Percentiles rank a stretch among this genome's conserved stretches.
Conservation (phyloP, 148 eudicot genomes). For the Amaranthus cruentus region DNA sequence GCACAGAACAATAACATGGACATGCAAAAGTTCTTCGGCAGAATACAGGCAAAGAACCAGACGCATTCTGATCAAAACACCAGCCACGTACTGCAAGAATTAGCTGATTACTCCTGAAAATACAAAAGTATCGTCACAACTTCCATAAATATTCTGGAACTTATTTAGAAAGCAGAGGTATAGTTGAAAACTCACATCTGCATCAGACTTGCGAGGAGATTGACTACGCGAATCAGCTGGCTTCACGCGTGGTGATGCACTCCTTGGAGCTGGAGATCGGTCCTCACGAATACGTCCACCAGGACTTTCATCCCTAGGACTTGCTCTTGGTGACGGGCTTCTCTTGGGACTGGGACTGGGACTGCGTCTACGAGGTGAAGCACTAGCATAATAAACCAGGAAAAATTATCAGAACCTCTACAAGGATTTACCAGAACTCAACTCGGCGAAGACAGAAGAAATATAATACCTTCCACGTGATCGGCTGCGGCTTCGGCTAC, state of each 20-base stretch:
- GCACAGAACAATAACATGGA: conserved; percentile 22
- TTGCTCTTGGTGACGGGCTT: conserved; percentile 33
- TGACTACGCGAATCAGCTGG: conserved; percentile 70
- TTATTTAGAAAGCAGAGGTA: neutral
- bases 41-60: neutral
- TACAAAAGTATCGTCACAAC: conserved; percentile 1
- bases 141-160: neutral
- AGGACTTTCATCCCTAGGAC: conserved; percentile 56
- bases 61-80: conserved; percentile 9
- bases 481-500: neutral
- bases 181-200: conserved; percentile 53
- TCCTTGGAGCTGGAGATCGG: conserved; percentile 49
- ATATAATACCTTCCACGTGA: conserved; percentile 37
- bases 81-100: neutral
- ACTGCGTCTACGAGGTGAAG: conserved; percentile 32
- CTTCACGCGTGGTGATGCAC: conserved; percentile 30
- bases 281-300: conserved; percentile 35
- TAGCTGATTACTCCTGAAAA: conserved; percentile 40
- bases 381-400: conserved; percentile 18
- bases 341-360: conserved; percentile 41
- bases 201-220: conserved; percentile 74
- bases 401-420: neutral
- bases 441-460: neutral
- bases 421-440: neutral
- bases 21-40: conserved; percentile 21